phyloP scores from a whole-genome alignment of 1,139 yeast species.

The Chernovozyma aurita region DNA sequence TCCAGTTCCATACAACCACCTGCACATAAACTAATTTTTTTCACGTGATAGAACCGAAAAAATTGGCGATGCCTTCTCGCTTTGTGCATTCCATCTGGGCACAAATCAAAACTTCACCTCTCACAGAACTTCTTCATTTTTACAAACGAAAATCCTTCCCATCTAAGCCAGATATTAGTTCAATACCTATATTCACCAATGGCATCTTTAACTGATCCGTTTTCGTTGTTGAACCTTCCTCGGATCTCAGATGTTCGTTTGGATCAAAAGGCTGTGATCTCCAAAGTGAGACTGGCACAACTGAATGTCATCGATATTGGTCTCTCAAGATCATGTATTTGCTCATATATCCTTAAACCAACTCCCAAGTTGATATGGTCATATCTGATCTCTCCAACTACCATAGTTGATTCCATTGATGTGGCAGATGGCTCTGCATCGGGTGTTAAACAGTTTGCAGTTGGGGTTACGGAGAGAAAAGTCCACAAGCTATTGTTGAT shows the following conservation, averaged over 20 bases:
- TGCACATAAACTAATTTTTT: no score
- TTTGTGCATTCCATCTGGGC: no score
- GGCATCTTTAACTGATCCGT: slow-evolving; percentile 29
- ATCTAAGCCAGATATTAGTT: no score
- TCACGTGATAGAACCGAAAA: no score
- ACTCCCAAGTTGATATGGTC: slow-evolving; percentile 79
- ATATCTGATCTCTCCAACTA: slow-evolving; percentile 62
- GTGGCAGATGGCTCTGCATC: slow-evolving; percentile 22
- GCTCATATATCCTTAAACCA: slow-evolving; percentile 70
- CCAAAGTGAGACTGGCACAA: slow-evolving; percentile 21
- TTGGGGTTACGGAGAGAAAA: slow-evolving; percentile 47
- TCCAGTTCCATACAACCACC: no score
- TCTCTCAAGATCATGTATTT: slow-evolving; percentile 71
- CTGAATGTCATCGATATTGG: slow-evolving; percentile 50
- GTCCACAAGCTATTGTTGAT: slow-evolving; percentile 38
- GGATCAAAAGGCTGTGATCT: slow-evolving; percentile 27
- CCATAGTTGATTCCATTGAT: slow-evolving; percentile 43
- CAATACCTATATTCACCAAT: no score
- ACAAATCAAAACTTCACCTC: no score
- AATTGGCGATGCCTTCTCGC: no score
- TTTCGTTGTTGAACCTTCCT: slow-evolving; percentile 38
- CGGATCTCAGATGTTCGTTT: slow-evolving; percentile 34
- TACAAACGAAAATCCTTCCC: no score
- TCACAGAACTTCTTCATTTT: no score
- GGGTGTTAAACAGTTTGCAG: slow-evolving; percentile 25